Percentiles rank a stretch among this genome's conserved stretches.
These are phyloP conservation scores for Mrakia hoshinonis DNA, from an alignment of 768 basidiomycete genomes.

Conservation along the genomic window DNA sequence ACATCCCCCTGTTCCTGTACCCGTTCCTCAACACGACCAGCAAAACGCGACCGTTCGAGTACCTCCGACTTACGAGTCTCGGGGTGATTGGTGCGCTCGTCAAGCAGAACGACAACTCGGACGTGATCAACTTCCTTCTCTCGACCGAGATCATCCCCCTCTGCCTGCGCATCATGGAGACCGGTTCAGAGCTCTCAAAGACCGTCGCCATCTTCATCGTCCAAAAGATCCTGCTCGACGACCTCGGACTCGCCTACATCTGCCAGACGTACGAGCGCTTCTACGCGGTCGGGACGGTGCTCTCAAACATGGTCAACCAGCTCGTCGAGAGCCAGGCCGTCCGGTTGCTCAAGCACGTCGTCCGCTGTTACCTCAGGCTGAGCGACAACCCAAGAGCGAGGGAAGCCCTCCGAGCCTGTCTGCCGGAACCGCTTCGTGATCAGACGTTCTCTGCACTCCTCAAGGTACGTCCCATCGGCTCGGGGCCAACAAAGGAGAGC, in stretches of 20 bases:
- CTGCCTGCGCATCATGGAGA: constrained; percentile 99
- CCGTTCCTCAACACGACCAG: constrained; percentile 98
- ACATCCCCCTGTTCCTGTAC: constrained; percentile 90
- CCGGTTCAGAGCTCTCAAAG: constrained; percentile 94
- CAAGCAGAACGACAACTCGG: constrained; percentile 99
- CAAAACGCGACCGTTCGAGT: constrained; percentile 99
- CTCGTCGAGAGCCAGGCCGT: constrained; percentile 97
- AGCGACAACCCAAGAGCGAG: constrained; percentile 94
- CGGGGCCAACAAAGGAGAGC: no score
- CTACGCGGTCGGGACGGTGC: constrained; percentile 95
- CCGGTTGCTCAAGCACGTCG: constrained; percentile 90
- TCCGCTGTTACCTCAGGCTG: constrained; percentile 87
- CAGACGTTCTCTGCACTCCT: constrained; percentile 83
- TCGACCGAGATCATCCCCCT: constrained; percentile 99
- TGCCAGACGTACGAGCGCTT: constrained; percentile 99
- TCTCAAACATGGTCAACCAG: constrained; percentile 98
- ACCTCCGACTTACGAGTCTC: constrained; percentile 95
- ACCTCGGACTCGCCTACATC: constrained; percentile 95
- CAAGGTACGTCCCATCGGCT: constrained; percentile 51
- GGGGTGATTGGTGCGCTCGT: constrained; percentile 98
- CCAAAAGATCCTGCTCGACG: constrained; percentile 88
- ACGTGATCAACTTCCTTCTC: constrained; percentile 96
- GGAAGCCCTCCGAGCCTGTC: constrained; percentile 87
- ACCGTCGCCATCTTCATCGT: constrained; percentile 99
- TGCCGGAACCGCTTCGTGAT: constrained; percentile 90